Evolutionary conservation across 2,329 filamentous ascomycete genomes (phyloP).

Genomic region (Chrysoporthe austroafricana): DNA sequence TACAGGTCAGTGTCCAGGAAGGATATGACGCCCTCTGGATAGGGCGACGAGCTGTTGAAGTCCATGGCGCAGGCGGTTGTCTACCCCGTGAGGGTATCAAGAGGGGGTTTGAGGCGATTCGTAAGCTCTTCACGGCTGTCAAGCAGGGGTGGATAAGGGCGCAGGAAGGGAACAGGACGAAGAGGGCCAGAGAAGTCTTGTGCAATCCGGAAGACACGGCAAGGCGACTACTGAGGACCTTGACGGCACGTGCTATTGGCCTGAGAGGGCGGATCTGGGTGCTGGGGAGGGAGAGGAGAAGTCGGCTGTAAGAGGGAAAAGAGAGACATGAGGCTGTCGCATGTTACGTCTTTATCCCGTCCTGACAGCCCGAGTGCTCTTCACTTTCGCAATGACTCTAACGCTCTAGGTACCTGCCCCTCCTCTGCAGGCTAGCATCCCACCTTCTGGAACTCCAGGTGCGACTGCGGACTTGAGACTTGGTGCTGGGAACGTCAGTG

Average conservation of each 20-base stretch:
- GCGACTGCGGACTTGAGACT: not conserved
- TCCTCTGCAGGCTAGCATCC: constrained; percentile 7
- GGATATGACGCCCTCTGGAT: constrained; percentile 78
- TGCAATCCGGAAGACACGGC: constrained; percentile 11
- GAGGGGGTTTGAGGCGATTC: not conserved
- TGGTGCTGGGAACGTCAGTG: constrained; percentile 9
- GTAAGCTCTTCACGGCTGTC: constrained; percentile 9
- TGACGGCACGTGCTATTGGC: not conserved
- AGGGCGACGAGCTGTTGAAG: constrained; percentile 68
- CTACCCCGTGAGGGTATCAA: not conserved
- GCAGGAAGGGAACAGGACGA: not conserved
- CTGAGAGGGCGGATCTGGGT: not conserved
- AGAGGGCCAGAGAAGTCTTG: not conserved
- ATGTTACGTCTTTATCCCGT: not conserved
- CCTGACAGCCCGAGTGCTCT: not conserved
- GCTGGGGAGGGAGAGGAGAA: not conserved
- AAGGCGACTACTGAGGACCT: not conserved
- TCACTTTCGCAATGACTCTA: not conserved
- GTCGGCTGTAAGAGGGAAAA: not conserved
- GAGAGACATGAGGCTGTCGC: not conserved
- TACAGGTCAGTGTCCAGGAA: constrained; percentile 86
- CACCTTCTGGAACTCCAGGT: not conserved
- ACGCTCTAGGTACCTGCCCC: constrained; percentile 6
- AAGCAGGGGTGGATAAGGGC: not conserved
- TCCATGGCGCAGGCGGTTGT: constrained; percentile 52